Evolutionary conservation across 2,329 filamentous ascomycete genomes (phyloP).

Genomic region (Atkinsonella hypoxylon): DNA sequence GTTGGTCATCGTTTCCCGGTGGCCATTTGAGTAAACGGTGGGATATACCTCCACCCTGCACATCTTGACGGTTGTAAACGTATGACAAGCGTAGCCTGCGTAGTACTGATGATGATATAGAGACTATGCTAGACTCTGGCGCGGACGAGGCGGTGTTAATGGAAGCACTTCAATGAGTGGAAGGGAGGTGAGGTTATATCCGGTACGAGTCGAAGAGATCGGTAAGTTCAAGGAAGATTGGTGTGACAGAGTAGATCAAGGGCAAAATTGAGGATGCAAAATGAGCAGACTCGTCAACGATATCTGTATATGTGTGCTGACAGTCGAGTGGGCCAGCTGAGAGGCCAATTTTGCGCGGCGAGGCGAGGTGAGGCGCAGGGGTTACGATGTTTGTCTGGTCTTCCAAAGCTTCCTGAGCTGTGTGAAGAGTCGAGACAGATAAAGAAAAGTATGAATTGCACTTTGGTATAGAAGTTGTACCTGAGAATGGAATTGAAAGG

Average conservation of each 20-base stretch:
- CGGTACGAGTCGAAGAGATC: background rate
- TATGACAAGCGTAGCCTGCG: background rate
- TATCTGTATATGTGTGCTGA: background rate
- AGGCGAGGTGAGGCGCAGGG: too few species aligned
- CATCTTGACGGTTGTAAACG: constrained; percentile 26
- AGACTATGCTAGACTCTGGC: background rate
- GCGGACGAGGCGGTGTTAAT: background rate
- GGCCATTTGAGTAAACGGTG: constrained; percentile 34
- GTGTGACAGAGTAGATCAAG: background rate
- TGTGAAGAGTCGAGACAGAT: background rate
- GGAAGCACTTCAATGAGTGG: background rate
- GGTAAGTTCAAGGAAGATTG: background rate
- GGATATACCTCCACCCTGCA: constrained; percentile 37
- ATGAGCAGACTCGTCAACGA: background rate
- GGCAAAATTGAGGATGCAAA: background rate
- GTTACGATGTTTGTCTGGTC: background rate
- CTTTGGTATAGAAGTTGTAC: background rate
- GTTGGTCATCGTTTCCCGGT: constrained; percentile 19
- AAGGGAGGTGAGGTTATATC: background rate
- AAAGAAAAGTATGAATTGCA: background rate
- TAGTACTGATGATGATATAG: background rate
- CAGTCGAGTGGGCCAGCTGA: background rate
- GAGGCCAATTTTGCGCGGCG: background rate
- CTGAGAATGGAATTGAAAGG: background rate
- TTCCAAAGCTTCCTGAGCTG: background rate